Percentiles rank a stretch among this genome's conserved stretches.
Evolutionary conservation across 768 basidiomycete species (phyloP).

Genomic region (Serendipita sp.): DNA sequence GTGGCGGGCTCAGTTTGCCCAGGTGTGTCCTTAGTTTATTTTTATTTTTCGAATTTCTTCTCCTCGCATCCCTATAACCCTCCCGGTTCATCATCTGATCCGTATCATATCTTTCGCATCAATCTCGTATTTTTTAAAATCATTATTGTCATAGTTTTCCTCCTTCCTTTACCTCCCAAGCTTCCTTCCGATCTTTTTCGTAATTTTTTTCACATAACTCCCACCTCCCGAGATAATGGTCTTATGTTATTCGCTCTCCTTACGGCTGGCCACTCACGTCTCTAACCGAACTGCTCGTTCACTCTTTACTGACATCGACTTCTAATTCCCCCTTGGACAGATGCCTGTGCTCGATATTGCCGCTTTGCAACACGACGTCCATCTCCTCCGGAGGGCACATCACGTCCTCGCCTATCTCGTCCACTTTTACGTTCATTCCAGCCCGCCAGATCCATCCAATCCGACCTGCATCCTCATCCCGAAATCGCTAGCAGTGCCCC

Average conservation of each 20-base stretch:
- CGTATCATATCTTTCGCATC: no score
- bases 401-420: slow-evolving; percentile 77
- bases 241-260: no score
- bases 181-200: background rate
- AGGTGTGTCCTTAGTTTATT: background rate
- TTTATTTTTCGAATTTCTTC: no score
- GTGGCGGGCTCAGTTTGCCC: background rate
- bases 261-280: no score
- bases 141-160: background rate
- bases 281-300: no score
- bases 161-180: background rate
- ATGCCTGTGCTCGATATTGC: slow-evolving; percentile 3
- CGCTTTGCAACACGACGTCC: slow-evolving; percentile 5
- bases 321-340: background rate
- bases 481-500: slow-evolving; percentile 50
- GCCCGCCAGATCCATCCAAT: slow-evolving; percentile 25
- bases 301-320: background rate
- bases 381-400: slow-evolving; percentile 64
- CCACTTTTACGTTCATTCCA: slow-evolving; percentile 81
- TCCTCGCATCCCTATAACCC: no score
- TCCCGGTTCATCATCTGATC: no score
- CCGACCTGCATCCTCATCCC: slow-evolving; percentile 43
- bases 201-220: background rate
- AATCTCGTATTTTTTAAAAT: no score
- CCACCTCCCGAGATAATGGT: background rate